phyloP scores from a whole-genome alignment of 345 rosid genomes.

The Boechera divaricarpa region DNA sequence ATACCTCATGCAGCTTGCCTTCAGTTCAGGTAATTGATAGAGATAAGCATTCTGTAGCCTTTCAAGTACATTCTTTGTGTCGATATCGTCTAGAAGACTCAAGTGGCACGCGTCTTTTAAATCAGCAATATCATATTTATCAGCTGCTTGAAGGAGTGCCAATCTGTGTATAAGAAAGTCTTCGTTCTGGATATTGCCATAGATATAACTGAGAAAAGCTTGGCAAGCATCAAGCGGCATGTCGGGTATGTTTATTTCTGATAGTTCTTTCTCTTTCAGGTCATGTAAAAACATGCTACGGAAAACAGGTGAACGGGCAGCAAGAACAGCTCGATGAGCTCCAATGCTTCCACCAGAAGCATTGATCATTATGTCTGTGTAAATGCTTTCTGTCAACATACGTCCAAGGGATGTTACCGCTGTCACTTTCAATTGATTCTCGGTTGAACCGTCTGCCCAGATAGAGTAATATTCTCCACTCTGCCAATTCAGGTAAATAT shows the following conservation, averaged over 20 bases:
- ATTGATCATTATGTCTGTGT: slow-evolving; percentile 74
- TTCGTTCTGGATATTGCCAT: slow-evolving; percentile 72
- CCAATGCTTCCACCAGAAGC: slow-evolving; percentile 83
- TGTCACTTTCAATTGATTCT: slow-evolving; percentile 55
- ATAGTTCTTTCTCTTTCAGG: slow-evolving; percentile 89
- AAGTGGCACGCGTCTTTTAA: slow-evolving; percentile 85
- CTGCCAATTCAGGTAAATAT: slow-evolving; percentile 46
- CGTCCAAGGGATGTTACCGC: slow-evolving; percentile 72
- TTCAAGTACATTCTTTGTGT: slow-evolving; percentile 78
- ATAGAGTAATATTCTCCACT: slow-evolving; percentile 76
- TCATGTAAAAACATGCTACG: slow-evolving; percentile 82
- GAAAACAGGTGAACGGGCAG: slow-evolving; percentile 93
- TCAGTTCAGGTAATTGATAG: slow-evolving; percentile 70
- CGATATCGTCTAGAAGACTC: slow-evolving; percentile 85
- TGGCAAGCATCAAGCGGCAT: slow-evolving; percentile 84
- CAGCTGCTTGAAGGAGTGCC: slow-evolving; percentile 81
- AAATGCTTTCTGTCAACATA: slow-evolving; percentile 87
- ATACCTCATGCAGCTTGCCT: slow-evolving; percentile 78
- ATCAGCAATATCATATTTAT: slow-evolving; percentile 80
- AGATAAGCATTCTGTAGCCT: slow-evolving; percentile 84
- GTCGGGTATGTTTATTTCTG: slow-evolving; percentile 73
- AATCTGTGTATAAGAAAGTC: slow-evolving; percentile 78
- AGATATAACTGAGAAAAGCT: slow-evolving; percentile 77
- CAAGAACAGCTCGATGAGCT: slow-evolving; percentile 90
- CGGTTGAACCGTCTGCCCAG: slow-evolving; percentile 68